Conservation (phyloP, 768 basidiomycete species). For the Russula lepida region DNA sequence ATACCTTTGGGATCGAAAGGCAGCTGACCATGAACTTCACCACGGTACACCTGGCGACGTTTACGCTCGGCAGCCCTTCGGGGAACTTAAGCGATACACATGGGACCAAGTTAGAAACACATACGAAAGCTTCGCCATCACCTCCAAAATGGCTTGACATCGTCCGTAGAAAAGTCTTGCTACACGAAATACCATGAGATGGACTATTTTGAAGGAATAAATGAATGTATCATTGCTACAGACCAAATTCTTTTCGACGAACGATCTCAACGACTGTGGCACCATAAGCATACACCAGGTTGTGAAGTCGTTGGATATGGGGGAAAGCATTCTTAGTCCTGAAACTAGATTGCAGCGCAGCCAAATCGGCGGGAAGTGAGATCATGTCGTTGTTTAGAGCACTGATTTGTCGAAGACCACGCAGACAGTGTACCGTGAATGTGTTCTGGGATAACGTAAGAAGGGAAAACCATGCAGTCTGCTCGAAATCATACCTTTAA, state of each 20-base stretch:
- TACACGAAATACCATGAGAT: conserved; percentile 25
- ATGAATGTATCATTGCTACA: conserved; percentile 24
- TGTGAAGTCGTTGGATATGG: conserved; percentile 85
- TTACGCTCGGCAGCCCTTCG: conserved; percentile 66
- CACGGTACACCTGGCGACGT: conserved; percentile 75
- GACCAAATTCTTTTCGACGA: conserved; percentile 82
- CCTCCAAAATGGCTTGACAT: conserved; percentile 71
- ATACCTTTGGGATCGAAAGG: conserved; percentile 81
- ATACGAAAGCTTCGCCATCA: conserved; percentile 83
- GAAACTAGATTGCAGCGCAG: conserved; percentile 61
- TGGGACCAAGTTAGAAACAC: conserved; percentile 24
- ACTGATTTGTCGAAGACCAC: conserved; percentile 66
- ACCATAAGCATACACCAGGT: conserved; percentile 86
- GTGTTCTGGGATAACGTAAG: conserved; percentile 43
- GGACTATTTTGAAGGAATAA: background rate
- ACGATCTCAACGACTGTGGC: conserved; percentile 88
- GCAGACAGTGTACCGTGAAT: conserved; percentile 59
- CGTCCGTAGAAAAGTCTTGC: conserved; percentile 76
- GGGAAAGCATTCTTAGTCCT: conserved; percentile 73
- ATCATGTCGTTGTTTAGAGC: conserved; percentile 75
- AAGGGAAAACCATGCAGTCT: background rate
- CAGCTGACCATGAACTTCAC: conserved; percentile 76
- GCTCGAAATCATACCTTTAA: conserved; percentile 15
- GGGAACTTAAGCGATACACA: conserved; percentile 5
- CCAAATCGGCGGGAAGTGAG: conserved; percentile 56